A percentile compares a stretch with the other conserved stretches of the same genome.
Conservation (phyloP, 305 asterid species). For the Fraxinus greggii region DNA sequence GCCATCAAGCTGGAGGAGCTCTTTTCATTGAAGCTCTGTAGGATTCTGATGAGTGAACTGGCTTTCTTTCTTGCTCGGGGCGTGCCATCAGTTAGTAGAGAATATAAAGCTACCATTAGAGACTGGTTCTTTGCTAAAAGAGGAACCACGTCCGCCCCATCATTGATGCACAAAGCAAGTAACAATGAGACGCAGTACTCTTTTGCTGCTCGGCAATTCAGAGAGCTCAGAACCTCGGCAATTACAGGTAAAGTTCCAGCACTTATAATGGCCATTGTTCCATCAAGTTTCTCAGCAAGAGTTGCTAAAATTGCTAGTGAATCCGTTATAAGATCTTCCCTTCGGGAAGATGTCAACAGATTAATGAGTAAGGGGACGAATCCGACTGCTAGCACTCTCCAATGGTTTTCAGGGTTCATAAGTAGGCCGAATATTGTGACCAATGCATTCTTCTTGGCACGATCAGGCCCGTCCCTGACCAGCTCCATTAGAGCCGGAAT, state of each 20-base stretch:
- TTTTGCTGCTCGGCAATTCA: conserved; percentile 40
- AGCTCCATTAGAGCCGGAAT: conserved; percentile 50
- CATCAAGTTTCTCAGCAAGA: conserved; percentile 59
- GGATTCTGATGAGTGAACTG: conserved; percentile 59
- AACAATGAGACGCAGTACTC: conserved; percentile 62
- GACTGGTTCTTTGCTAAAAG: conserved; percentile 65
- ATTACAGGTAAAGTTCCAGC: conserved; percentile 49
- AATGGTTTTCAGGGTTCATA: conserved; percentile 55
- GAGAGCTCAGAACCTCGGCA: conserved; percentile 41
- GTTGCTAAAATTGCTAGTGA: conserved; percentile 58
- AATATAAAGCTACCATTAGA: conserved; percentile 54
- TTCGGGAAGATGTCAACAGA: conserved; percentile 36
- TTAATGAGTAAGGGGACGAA: conserved; percentile 45
- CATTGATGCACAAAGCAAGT: conserved; percentile 58
- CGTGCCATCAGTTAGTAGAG: conserved; percentile 53
- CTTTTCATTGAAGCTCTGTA: conserved; percentile 59
- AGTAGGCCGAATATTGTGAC: conserved; percentile 59
- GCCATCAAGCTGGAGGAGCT: conserved; percentile 34
- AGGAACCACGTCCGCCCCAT: conserved; percentile 60
- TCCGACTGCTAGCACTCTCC: conserved; percentile 53
- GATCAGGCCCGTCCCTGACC: conserved; percentile 42
- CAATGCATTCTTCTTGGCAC: conserved; percentile 57
- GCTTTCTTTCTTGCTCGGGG: conserved; percentile 65
- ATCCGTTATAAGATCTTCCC: conserved; percentile 52
- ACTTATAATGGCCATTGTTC: conserved; percentile 53